A percentile compares a stretch with the other conserved stretches of the same genome.
phyloP scores from a whole-genome alignment of 78 protist species.

The Dictyostelium firmibasis region DNA sequence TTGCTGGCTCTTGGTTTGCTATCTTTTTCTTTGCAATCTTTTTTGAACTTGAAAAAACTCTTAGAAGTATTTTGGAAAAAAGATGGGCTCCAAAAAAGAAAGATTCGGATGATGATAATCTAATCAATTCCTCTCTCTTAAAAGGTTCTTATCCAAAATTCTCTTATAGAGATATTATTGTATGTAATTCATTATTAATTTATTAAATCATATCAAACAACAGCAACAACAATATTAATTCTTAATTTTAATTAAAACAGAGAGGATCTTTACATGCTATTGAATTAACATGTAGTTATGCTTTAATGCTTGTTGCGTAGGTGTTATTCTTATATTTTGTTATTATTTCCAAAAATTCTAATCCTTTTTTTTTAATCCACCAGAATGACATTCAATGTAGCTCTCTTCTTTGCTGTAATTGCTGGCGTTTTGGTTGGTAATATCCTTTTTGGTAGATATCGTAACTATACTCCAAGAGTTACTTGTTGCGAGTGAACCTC shows the following conservation, averaged over 20 bases:
- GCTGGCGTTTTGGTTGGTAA: slow-evolving; percentile 53
- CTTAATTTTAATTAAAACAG: not conserved
- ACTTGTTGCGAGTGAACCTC: slow-evolving; percentile 41
- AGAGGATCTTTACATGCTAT: not conserved
- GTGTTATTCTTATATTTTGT: no score
- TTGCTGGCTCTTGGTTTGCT: slow-evolving; percentile 45
- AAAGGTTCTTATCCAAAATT: slow-evolving; percentile 12
- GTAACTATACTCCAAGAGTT: slow-evolving; percentile 48
- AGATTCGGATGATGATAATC: not conserved
- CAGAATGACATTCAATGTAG: slow-evolving; percentile 56
- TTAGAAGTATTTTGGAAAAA: slow-evolving; percentile 38
- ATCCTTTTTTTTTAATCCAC: not conserved
- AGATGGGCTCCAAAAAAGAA: slow-evolving; percentile 22
- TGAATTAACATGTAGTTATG: slow-evolving; percentile 38
- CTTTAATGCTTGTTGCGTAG: slow-evolving; percentile 66
- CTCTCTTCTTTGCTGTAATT: slow-evolving; percentile 55
- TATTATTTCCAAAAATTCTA: no score
- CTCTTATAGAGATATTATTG: slow-evolving; percentile 15
- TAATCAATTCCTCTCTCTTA: not conserved
- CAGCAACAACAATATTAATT: no score
- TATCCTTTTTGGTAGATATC: slow-evolving; percentile 55
- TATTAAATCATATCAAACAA: no score
- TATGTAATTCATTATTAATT: not conserved
- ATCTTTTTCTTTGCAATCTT: slow-evolving; percentile 49
- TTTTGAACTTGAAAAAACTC: slow-evolving; percentile 39